Evolutionary conservation across 2,329 filamentous ascomycete genomes (phyloP), one percentile per base, ranked within the genome.

Genomic region (Diplodia seriata): DNA sequence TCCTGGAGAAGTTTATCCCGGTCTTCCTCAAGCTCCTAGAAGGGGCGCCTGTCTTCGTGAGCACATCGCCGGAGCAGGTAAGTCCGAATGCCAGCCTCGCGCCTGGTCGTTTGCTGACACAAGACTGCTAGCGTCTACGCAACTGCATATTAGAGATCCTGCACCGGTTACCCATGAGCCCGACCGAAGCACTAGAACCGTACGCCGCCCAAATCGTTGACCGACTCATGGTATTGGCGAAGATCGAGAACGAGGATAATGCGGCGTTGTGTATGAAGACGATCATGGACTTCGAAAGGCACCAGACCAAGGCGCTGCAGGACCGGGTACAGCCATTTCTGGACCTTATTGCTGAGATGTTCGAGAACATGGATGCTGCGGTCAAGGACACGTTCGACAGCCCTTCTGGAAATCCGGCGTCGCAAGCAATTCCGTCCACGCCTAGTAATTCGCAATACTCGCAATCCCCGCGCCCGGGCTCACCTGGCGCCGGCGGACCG

Each of bases 261-360:
- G 95, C 94, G 2, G 93, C 96, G n/a, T 83, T 99, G 70, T 97
- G 94, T 77, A 93, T 99, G 81, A 99, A 99, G 84, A 97, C 94
- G 15, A 93, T 97, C 63, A 97, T 97, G 83, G 95, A 99, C 76
- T 90, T 98, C 71, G 93, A 97, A 85, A 90, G 95, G 59, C 93
- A 97, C 76, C 94, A 98, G 79, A 88, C 90, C 68, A 96, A 94
- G 81, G 89, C 90, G 31, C 88, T 97, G 8, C 81, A 83, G n/a
- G 85, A 87, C 68, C 93, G 92, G 76, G 94, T 97, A 3, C 94
- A 98, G 78, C 86, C 89, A 2, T 99, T 99, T 78, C 82, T 99
- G 69, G 89, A 90, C 67, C 85, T 99, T 47, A 98, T 99, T 61
- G 91, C 97, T 76, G 93, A 98, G 77, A 90, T 99, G 77, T 99